Percentiles rank a stretch among this genome's conserved stretches.
Conservation (phyloP, 2,329 filamentous ascomycete species). For the Colletotrichum sp. region DNA sequence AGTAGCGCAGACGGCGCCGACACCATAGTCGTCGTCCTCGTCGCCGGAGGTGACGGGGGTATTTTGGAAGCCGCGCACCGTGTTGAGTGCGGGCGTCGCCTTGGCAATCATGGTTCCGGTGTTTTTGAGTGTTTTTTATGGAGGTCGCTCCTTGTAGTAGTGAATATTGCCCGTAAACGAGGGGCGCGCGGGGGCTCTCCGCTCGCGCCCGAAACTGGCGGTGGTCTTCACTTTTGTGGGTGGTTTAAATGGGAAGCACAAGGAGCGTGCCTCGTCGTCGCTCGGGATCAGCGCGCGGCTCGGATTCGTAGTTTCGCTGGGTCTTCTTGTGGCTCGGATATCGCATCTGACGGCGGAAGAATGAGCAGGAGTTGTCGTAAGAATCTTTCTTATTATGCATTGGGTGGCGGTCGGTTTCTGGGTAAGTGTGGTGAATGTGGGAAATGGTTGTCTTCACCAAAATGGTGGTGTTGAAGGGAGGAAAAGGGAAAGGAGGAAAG, state of each 20-base stretch:
- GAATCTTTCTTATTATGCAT: slow-evolving; percentile 61
- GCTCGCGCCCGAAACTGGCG: slow-evolving; percentile 14
- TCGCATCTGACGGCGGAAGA: slow-evolving; percentile 65
- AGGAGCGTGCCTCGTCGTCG: slow-evolving; percentile 58
- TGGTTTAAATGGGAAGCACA: slow-evolving; percentile 18
- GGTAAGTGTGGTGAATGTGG: slow-evolving; percentile 20
- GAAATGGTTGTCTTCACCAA: slow-evolving; percentile 24
- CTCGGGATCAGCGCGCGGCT: slow-evolving; percentile 63
- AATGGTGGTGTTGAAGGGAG: slow-evolving; percentile 25
- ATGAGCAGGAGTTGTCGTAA: slow-evolving; percentile 48
- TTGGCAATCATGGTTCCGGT: slow-evolving; percentile 48
- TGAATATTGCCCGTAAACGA: slow-evolving; percentile 33
- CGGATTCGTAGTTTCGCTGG: slow-evolving; percentile 53
- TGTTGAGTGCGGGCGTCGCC: slow-evolving; percentile 55
- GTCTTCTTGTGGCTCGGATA: slow-evolving; percentile 53
- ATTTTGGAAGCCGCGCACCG: slow-evolving; percentile 62
- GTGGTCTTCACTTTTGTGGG: slow-evolving; percentile 12
- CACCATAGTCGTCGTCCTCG: slow-evolving; percentile 60
- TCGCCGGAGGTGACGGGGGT: slow-evolving; percentile 61
- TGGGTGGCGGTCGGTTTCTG: slow-evolving; percentile 37
- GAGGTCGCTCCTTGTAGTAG: slow-evolving; percentile 16
- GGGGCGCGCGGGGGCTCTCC: slow-evolving; percentile 17
- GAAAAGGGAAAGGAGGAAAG: slow-evolving; percentile 14
- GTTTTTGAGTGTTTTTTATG: background rate
- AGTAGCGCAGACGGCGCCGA: slow-evolving; percentile 23